Base-by-base conservation (phyloP, 208 protist genomes). In the Trypanosomatidae sp. region DNA sequence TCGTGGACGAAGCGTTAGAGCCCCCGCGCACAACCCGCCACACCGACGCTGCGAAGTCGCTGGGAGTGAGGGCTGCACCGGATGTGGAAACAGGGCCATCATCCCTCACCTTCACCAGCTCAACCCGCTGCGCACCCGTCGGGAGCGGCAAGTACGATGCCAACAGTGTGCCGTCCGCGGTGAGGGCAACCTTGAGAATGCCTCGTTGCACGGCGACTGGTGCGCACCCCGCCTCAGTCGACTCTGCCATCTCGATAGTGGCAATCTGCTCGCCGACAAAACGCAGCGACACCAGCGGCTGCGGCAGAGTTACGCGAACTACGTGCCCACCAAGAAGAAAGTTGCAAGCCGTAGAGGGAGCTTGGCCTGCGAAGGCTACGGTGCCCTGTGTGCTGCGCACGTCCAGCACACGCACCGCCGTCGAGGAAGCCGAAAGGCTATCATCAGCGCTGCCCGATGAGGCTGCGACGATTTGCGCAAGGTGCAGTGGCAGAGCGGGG, bases 271-370 rank as follows among this genome's bases (percentile, higher is more conserved):
- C 36, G 47, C 76, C 70, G 4, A 84, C 60, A 50, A 80, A 80
- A 39, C 71, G 74, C 60, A 84, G 50, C 36, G 66, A 58, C 67
- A 41, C 46, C 28, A 84, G 55, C 13, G 71, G 67, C 46, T 76
- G 59, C 47, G 83, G 76, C 22, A 75, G 69, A 2, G 71, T 69
- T 33, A 89, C 83, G 41, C 69, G 66, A 60, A 91, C 74, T 22
- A 85, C 67, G 6, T 67, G 67, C 59, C 83, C 80, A 5, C 30
- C 25, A 19, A 68, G 47, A 17, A 84, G 71, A 10, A 80, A 62
- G 25, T 30, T 50, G 41, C 73, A 71, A 10, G 36, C 36, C 30
- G 28, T 36, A 19, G 70, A 62, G 15, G 76, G 33, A 0, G 46
- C 12, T 1, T 15, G 10, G 13, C 44, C 46, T 3, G 33, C 41